A percentile compares a stretch with the other conserved stretches of the same genome.
Conservation (phyloP, 108 stramenopile genomes). For the Conticribra weissflogii region DNA sequence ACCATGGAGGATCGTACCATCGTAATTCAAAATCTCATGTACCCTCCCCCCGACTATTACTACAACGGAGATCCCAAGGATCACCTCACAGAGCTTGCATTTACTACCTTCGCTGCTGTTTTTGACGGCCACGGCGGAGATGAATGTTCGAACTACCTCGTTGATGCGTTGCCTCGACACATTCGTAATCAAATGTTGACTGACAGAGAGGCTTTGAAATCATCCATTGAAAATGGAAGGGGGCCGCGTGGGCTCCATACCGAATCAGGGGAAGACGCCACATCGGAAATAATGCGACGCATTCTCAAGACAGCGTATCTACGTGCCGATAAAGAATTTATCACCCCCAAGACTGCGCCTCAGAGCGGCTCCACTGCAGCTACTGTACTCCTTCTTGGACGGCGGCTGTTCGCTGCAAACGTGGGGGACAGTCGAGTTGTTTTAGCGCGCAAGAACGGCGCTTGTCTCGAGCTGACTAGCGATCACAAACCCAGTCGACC, state of each 20-base stretch:
- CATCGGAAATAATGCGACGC: constrained; percentile 88
- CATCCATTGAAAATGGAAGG: constrained; percentile 80
- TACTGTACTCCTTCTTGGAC: constrained; percentile 89
- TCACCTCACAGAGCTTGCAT: constrained; percentile 74
- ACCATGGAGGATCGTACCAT: constrained; percentile 95
- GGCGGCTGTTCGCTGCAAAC: constrained; percentile 93
- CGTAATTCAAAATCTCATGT: constrained; percentile 85
- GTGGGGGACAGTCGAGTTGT: constrained; percentile 97
- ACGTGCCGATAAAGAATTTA: constrained; percentile 92
- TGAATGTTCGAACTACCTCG: constrained; percentile 90
- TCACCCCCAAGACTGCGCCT: constrained; percentile 80
- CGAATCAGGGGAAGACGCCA: constrained; percentile 86
- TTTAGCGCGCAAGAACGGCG: constrained; percentile 87
- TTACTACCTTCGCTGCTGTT: constrained; percentile 94
- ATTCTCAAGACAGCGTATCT: constrained; percentile 89
- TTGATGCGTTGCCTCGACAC: constrained; percentile 84
- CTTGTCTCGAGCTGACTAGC: constrained; percentile 89
- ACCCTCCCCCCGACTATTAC: constrained; percentile 82
- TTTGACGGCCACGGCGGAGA: constrained; percentile 98
- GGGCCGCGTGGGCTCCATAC: constrained; percentile 53
- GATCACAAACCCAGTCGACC: constrained; percentile 97
- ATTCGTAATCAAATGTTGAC: constrained; percentile 82
- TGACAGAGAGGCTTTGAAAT: constrained; percentile 70
- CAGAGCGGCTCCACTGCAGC: constrained; percentile 96
- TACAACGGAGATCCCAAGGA: constrained; percentile 87